Conservation (phyloP, 352 stramenopile genomes). For the Globisporangium polare region DNA sequence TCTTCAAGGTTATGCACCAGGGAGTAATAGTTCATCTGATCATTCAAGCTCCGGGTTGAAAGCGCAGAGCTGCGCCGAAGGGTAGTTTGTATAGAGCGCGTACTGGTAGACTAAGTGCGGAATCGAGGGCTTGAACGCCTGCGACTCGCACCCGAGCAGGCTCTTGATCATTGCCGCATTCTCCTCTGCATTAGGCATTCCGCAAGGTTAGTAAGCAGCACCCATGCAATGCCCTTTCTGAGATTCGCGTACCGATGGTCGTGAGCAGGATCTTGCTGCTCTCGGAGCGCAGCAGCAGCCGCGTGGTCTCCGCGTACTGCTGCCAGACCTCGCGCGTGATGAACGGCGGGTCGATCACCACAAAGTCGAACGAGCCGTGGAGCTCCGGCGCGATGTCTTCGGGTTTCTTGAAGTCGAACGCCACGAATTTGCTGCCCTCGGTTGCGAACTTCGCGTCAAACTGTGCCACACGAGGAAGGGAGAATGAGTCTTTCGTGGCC, state of each 20-base stretch:
- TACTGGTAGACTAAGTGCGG: slow-evolving; percentile 96
- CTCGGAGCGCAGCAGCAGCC: slow-evolving; percentile 52
- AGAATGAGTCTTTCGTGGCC: background rate
- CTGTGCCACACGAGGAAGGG: slow-evolving; percentile 22
- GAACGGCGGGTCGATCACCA: slow-evolving; percentile 94
- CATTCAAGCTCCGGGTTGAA: slow-evolving; percentile 72
- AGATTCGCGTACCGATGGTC: slow-evolving; percentile 71
- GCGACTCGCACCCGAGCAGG: slow-evolving; percentile 71
- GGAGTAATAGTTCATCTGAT: no score
- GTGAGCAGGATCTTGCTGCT: slow-evolving; percentile 81
- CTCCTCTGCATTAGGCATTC: slow-evolving; percentile 46
- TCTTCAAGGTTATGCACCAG: no score
- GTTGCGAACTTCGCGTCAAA: slow-evolving; percentile 81
- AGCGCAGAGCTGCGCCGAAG: slow-evolving; percentile 46
- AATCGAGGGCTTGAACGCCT: slow-evolving; percentile 87
- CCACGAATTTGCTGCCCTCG: slow-evolving; percentile 64
- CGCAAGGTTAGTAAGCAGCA: background rate
- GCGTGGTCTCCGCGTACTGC: slow-evolving; percentile 72
- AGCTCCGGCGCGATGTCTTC: slow-evolving; percentile 51
- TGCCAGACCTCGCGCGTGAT: slow-evolving; percentile 93
- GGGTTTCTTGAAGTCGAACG: slow-evolving; percentile 90
- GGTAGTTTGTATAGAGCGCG: slow-evolving; percentile 90
- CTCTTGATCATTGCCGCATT: slow-evolving; percentile 83
- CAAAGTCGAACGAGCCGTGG: slow-evolving; percentile 79
- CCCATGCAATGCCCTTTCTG: background rate